A percentile compares a stretch with the other conserved stretches of the same genome.
phyloP scores from a whole-genome alignment of 2,329 filamentous ascomycete species.

The Fonsecaea pedrosoi region DNA sequence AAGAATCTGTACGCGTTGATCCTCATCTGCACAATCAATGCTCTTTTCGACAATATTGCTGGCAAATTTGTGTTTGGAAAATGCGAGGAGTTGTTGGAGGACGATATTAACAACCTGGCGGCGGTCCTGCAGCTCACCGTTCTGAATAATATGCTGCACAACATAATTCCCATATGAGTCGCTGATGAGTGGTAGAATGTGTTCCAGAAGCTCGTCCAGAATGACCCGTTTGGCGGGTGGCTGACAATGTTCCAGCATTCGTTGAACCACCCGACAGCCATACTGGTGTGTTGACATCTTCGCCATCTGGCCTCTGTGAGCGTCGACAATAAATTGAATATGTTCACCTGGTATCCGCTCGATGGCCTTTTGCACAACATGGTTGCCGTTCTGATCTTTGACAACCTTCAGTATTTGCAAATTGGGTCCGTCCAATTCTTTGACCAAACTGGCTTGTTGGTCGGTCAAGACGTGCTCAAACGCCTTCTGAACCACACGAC shows the following conservation, averaged over 20 bases:
- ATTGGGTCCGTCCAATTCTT: conserved; percentile 86
- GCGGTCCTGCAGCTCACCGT: conserved; percentile 75
- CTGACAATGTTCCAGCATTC: conserved; percentile 83
- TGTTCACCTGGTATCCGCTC: conserved; percentile 77
- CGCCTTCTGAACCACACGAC: conserved; percentile 94
- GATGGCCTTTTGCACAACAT: conserved; percentile 94
- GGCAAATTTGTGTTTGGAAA: conserved; percentile 94
- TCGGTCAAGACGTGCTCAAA: conserved; percentile 90
- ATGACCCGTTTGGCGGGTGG: conserved; percentile 74
- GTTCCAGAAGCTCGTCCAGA: conserved; percentile 77
- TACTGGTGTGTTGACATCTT: conserved; percentile 79
- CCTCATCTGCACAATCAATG: conserved; percentile 71
- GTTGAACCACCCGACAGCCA: conserved; percentile 90
- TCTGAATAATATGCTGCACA: conserved; percentile 85
- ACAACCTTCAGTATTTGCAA: conserved; percentile 77
- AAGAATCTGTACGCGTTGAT: conserved; percentile 74
- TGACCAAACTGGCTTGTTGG: conserved; percentile 82
- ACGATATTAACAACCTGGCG: conserved; percentile 76
- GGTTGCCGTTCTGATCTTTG: conserved; percentile 90
- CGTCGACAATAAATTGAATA: conserved; percentile 83
- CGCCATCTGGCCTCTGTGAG: conserved; percentile 76
- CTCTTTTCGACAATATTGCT: conserved; percentile 98
- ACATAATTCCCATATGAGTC: conserved; percentile 98
- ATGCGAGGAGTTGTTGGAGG: conserved; percentile 70
- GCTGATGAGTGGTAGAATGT: conserved; percentile 73